Evolutionary conservation across 1,284 basidiomycete genomes (phyloP).

Genomic region (Cryptococcus amylolentus): DNA sequence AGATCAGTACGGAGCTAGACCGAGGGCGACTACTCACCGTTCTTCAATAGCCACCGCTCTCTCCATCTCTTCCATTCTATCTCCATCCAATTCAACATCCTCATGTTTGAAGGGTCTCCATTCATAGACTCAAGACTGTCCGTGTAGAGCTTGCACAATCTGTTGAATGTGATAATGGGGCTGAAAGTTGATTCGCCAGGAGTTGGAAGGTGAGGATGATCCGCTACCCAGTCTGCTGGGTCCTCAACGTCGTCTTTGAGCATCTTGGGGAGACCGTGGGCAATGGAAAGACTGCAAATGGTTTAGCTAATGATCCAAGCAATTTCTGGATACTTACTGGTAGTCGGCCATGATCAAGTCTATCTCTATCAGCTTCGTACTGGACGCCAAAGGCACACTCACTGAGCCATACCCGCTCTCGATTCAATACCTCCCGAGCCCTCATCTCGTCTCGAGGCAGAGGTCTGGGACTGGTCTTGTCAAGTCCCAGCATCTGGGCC

Average conservation of each 20-base stretch:
- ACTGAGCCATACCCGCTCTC: conserved; percentile 32
- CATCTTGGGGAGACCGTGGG: conserved; percentile 29
- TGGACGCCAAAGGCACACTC: conserved; percentile 1
- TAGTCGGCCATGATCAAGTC: conserved; percentile 32
- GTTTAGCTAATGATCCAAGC: not conserved
- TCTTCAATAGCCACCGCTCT: conserved; percentile 26
- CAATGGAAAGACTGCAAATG: conserved; percentile 20
- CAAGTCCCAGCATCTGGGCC: conserved; percentile 45
- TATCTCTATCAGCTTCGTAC: not conserved
- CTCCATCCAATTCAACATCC: conserved; percentile 28
- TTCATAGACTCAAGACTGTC: conserved; percentile 28
- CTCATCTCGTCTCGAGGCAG: conserved; percentile 30
- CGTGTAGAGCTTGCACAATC: conserved; percentile 26
- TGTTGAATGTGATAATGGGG: conserved; percentile 27
- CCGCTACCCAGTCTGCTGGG: conserved; percentile 28
- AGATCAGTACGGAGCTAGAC: too few relatives aligned
- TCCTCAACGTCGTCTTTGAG: conserved; percentile 26
- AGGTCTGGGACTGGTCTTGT: conserved; percentile 29
- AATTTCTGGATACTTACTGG: conserved; percentile 14
- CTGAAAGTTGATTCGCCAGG: conserved; percentile 34
- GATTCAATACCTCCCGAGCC: conserved; percentile 30
- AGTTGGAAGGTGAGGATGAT: conserved; percentile 31
- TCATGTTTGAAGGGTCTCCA: conserved; percentile 23
- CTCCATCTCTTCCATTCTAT: conserved; percentile 29
- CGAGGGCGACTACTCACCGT: conserved; percentile 16